These are phyloP conservation scores for Colletotrichum cuscutae DNA, from an alignment of 2,329 filamentous ascomycete genomes.

Conservation along the genomic window DNA sequence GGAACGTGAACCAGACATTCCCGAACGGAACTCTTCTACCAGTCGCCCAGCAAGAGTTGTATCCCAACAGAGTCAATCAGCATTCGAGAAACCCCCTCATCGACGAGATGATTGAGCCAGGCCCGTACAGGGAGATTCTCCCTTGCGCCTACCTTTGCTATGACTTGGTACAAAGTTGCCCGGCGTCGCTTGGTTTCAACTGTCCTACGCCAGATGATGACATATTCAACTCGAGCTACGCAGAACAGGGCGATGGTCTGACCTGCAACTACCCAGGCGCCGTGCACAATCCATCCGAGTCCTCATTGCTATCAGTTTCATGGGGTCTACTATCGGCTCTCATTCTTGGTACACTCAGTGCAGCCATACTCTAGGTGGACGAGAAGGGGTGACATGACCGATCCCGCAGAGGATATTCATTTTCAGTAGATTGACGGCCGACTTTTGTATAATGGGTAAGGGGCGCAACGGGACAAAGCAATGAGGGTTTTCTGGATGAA, in stretches of 20 bases:
- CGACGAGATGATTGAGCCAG: constrained; percentile 77
- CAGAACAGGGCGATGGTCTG: constrained; percentile 40
- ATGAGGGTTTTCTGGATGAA: background rate
- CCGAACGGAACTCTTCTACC: constrained; percentile 72
- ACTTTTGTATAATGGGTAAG: background rate
- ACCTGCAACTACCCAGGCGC: constrained; percentile 72
- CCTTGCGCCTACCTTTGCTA: constrained; percentile 92
- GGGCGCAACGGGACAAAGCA: constrained; percentile 2
- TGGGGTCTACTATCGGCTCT: constrained; percentile 37
- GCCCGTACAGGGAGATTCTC: constrained; percentile 92
- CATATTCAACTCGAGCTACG: constrained; percentile 59
- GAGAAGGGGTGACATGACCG: no score
- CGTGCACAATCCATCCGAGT: constrained; percentile 58
- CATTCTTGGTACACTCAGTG: constrained; percentile 14
- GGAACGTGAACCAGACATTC: constrained; percentile 78
- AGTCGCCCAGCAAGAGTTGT: constrained; percentile 44
- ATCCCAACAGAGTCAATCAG: constrained; percentile 54
- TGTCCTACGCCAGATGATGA: constrained; percentile 68
- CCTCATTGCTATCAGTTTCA: constrained; percentile 36
- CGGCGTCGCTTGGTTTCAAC: constrained; percentile 76
- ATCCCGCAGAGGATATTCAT: background rate
- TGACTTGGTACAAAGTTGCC: constrained; percentile 85
- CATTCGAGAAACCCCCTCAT: constrained; percentile 78
- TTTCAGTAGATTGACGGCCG: constrained; percentile 22
- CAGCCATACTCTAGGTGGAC: constrained; percentile 5